Base-by-base conservation (phyloP, 345 rosid genomes). In the Citrus inodora region DNA sequence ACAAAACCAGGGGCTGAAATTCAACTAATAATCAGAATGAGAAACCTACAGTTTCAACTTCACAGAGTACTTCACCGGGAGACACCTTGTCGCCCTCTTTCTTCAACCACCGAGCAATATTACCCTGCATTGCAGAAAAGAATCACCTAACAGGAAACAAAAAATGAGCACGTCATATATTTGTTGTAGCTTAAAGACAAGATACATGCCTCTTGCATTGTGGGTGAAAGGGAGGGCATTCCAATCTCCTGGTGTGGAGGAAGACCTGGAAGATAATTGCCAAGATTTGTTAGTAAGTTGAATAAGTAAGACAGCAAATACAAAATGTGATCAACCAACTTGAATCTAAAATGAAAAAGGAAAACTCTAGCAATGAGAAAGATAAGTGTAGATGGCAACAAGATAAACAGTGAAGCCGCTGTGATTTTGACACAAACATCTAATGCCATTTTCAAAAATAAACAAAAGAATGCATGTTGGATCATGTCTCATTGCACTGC, bases 171-270 rank as follows among this genome's bases (percentile, higher is more conserved):
- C 35, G 63, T n/a, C 37, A 72, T 46, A 72, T 14, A 72, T 14
- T 13, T 33, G 68, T 30, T 56, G 64, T 51, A 33, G 67, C 30
- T 59, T 64, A 58, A 22, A 66, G 13, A 76, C 71, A 28, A 56
- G 56, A 60, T 72, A 35, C 89, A 73, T 86, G 82, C 99, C 98
- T 95, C 99, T 11, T 93, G 89, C 97, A 94, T 96, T 67, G 99
- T 96, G 70, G 99, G 99, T 9, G 99, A 96, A 76, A 96, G 98
- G 75, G 99, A 96, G 82, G 99, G 99, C 99, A 96, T 96, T 82
- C 99, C 99, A 48, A 96, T 91, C 83, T 92, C 98, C 80, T 96
- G 98, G 82, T 96, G 95, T 66, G 97, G 89, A 76, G 99, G 99
- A 77, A 96, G 89, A 83, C 90, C 98, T 96, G 92, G 76, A 85